Evolutionary conservation across 331 rosid genomes (phyloP).

Genomic region (Malus hybrid): DNA sequence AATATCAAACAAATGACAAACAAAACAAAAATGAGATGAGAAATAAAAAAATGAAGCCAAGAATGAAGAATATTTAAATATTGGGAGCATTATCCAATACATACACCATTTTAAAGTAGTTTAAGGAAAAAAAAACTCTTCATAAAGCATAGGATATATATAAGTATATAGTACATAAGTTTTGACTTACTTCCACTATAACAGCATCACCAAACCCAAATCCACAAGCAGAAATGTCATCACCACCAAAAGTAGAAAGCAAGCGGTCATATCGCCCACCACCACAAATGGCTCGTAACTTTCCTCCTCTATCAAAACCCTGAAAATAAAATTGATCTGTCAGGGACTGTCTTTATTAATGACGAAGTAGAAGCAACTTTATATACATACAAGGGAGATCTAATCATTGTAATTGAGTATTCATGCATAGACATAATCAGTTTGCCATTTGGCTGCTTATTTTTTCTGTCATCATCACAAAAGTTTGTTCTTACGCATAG

Average conservation of each 20-base stretch:
- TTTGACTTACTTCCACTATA: conserved; percentile 72
- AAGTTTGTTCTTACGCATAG: background rate
- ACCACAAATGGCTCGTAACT: conserved; percentile 97
- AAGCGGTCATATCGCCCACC: conserved; percentile 88
- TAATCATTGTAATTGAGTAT: background rate
- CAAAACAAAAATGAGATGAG: background rate
- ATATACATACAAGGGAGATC: background rate
- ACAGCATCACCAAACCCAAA: conserved; percentile 99
- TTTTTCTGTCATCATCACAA: background rate
- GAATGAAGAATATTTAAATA: background rate
- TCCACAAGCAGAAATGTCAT: conserved; percentile 89
- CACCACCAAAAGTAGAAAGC: conserved; percentile 93
- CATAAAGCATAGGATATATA: background rate
- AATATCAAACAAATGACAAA: background rate
- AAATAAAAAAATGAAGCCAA: background rate
- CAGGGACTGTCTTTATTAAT: background rate
- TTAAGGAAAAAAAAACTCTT: background rate
- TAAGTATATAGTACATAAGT: background rate
- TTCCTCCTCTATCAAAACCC: conserved; percentile 93
- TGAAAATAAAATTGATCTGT: conserved; percentile 9
- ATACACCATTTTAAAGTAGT: background rate
- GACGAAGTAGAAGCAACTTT: background rate
- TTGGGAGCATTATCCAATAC: background rate
- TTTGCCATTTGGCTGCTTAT: background rate
- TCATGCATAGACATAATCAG: background rate